Conservation (phyloP, 345 rosid genomes). For the Eucalyptus coolabah region DNA sequence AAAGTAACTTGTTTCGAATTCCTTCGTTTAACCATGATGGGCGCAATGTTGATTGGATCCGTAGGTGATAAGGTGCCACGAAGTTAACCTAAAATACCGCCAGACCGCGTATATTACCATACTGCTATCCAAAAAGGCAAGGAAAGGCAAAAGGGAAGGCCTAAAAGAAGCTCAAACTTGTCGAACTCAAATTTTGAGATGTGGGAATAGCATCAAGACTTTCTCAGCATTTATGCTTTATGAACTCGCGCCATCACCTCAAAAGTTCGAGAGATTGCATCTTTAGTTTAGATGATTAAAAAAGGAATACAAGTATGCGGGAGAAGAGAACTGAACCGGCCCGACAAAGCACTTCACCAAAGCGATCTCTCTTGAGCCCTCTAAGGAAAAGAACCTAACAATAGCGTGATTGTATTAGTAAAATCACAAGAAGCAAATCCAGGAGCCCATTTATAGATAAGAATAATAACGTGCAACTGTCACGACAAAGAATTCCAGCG, state of each 20-base stretch:
- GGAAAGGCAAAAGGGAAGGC: background rate
- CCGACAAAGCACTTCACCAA: background rate
- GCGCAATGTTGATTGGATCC: background rate
- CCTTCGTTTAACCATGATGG: background rate
- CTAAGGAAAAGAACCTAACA: background rate
- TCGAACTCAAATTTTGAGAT: background rate
- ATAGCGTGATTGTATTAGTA: background rate
- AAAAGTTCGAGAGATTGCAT: background rate
- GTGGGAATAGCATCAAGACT: background rate
- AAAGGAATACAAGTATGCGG: background rate
- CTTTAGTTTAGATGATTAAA: background rate
- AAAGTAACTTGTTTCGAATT: background rate
- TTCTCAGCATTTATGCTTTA: background rate
- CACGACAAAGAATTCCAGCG: background rate
- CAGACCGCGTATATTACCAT: background rate
- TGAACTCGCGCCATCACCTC: background rate
- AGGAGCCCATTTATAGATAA: background rate
- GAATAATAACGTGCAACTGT: background rate
- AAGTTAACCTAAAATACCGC: background rate
- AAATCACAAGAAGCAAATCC: background rate
- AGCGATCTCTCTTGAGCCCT: background rate
- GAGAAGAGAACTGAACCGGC: background rate
- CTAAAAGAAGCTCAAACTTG: background rate
- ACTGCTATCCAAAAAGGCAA: background rate
- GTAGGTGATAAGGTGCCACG: background rate